phyloP scores from a whole-genome alignment of 495 filamentous ascomycete species.

The Rhypophila decipiens region DNA sequence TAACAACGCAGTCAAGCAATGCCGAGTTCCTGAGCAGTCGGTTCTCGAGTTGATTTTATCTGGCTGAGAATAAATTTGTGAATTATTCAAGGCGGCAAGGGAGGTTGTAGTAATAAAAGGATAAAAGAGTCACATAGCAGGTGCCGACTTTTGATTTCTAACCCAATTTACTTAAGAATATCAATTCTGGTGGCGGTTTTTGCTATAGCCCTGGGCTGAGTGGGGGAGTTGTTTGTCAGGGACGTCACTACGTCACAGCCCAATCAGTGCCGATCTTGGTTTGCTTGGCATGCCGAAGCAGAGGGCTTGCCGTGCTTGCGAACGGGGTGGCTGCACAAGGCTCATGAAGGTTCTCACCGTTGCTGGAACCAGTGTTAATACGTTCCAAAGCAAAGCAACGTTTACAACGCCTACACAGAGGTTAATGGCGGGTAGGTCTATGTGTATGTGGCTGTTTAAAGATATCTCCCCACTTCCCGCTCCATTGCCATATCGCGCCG shows the following conservation, averaged over 20 bases:
- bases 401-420: no score
- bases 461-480: no score
- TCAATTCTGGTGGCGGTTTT: background rate
- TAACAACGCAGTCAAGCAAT: background rate
- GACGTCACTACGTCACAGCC: conserved; percentile 19
- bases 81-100: no score
- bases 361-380: no score
- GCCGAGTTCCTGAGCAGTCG: background rate
- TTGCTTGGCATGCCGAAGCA: conserved; percentile 14
- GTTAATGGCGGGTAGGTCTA: no score
- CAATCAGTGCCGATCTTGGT: conserved; percentile 1
- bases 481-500: background rate
- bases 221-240: conserved; percentile 14
- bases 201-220: no score
- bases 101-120: no score
- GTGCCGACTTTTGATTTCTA: no score
- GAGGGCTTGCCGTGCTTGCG: background rate
- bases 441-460: no score
- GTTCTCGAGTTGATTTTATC: background rate
- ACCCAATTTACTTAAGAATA: no score
- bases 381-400: no score
- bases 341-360: background rate
- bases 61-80: background rate
- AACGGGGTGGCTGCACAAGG: no score
- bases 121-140: background rate